Base-by-base conservation (phyloP, 2,329 filamentous ascomycete genomes). In the Endocalyx cinctus region DNA sequence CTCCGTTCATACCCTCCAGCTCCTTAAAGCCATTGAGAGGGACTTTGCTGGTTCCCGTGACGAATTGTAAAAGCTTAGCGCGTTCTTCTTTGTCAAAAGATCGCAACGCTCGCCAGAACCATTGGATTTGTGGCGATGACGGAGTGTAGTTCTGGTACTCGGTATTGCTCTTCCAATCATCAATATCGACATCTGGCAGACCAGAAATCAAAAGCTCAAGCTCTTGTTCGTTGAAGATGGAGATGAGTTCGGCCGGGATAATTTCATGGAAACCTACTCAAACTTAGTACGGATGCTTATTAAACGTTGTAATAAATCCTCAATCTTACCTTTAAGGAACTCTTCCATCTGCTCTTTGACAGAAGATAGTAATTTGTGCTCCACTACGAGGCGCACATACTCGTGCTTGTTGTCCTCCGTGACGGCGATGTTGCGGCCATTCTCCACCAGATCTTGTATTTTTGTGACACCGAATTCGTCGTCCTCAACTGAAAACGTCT, bases 1-100 rank as follows among this genome's bases (percentile, higher is more conserved):
- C 82, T 25, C 92, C 92, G 56, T 98, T 97, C 92, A 98, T 98
- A 47, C 92, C 94, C 67, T 98, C 94, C 6, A 98, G 77, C 62
- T 98, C 92, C 67, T 95, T 96, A 74, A 98, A 98, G 10, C 92
- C 92, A 51, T 98, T 98, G 31, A 98, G 79, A 25, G 92, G 92
- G 29, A 98, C 94, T 66, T 98, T 98, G 60, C 86, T 94, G 13
- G 94, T 98, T 58, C 92, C 92, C 2, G 94, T 98, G 47, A 98
- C 92, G 59, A 98, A 98, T 56, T 98, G 92, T 27, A 98, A 74
- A 42, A 98, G 70, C 64, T 98, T 98, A 50, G 92, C 92, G 40
- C 87, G 86, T 66, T 98, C 94, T 67, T 98, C 94, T 67, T 97
- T 97, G 69, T 97, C 94, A 55, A 96, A 98, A 5, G 89, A 95